Base-by-base conservation (phyloP, 257 asterid genomes). In the Coffea eugenioides region DNA sequence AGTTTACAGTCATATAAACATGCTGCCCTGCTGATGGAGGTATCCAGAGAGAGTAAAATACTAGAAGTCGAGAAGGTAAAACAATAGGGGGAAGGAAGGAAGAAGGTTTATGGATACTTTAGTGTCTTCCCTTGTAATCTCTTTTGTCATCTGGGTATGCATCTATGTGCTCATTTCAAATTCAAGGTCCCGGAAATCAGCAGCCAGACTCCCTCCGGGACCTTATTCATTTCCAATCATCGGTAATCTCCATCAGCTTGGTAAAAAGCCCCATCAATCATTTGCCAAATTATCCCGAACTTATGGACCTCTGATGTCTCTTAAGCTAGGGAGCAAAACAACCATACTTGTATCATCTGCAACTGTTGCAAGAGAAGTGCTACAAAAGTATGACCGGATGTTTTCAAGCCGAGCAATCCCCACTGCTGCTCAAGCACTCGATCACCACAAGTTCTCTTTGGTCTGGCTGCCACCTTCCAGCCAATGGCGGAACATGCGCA, bases 301-400 rank as follows among this genome's bases (percentile, higher is more conserved):
- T 0, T 69, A 84, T 74, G 89, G 90, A 23, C 89, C 87, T 12
- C 12, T 86, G 3, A 83, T 86, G 87, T 74, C 75, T 5, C 77
- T 86, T 20, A 75, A 66, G 56, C 80, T 86, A n/a, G 89, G 87
- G 2, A 49, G 68, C 74, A 57, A 5, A 0, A 34, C 73, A 14
- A 25, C 82, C 2, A 70, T 81, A 2, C 78, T 86, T 3, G 87
- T 74, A 0, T 83, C 89, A 10, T 80, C 85, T 2, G 77, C 82
- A 0, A 79, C 77, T 23, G 56, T 72, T 0, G 89, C 87, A 39
- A 39, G 43, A 39, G 43, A 39, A 39, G 43, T 39, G 43, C 43
- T 39, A 39, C 43, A 39, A 41, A 79, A 79, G 27, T 72, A 86
- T 43, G 89, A 83, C 4, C 75, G 23, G 10, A 3, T 12, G 0